Evolutionary conservation across 176 grass and related monocot species (phyloP).

Genomic region (Bromus sterilis): DNA sequence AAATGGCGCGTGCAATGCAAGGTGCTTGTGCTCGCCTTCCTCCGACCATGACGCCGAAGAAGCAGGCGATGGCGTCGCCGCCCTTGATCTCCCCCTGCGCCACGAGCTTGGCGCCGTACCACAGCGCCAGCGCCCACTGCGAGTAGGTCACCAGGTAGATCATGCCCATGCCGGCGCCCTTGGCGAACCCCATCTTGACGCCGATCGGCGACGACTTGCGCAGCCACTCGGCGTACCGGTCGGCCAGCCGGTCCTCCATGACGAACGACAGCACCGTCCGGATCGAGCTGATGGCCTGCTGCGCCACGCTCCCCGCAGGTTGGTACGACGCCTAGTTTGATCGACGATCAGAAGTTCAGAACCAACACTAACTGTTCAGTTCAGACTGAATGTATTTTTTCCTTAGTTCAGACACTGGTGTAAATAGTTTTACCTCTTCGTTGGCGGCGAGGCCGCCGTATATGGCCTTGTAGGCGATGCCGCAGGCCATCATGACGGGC

Average conservation of each 20-base stretch:
- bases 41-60: constrained; percentile 68
- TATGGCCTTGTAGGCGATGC: constrained; percentile 53
- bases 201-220: constrained; percentile 30
- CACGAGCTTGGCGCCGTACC: constrained; percentile 54
- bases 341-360: neutral
- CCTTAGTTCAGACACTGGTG: neutral
- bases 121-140: constrained; percentile 60
- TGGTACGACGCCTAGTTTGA: constrained; percentile 41
- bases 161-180: constrained; percentile 60
- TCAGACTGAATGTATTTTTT: neutral
- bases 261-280: constrained; percentile 60
- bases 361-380: neutral
- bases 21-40: constrained; percentile 22
- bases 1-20: neutral
- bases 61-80: constrained; percentile 60
- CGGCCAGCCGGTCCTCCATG: constrained; percentile 54
- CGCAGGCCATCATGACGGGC: constrained; percentile 51
- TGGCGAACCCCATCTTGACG: constrained; percentile 59
- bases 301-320: constrained; percentile 45
- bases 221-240: constrained; percentile 38
- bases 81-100: constrained; percentile 33
- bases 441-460: constrained; percentile 59
- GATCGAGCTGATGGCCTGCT: constrained; percentile 67
- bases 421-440: constrained; percentile 46
- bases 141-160: constrained; percentile 66